phyloP scores from a whole-genome alignment of 345 rosid species.

The Geranium rotundifolium region DNA sequence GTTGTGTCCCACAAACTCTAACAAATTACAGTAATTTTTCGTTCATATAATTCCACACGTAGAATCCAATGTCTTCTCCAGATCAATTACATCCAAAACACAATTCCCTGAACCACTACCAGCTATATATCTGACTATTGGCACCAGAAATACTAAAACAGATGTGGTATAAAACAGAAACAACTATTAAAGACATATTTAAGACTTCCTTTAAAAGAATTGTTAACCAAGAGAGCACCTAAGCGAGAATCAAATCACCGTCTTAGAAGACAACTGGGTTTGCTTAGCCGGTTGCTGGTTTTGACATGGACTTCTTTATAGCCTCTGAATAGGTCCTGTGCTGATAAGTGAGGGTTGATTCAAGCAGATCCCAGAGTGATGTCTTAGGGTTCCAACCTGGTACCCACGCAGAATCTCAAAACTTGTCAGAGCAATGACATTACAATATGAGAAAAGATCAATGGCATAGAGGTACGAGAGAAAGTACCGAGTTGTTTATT shows the following conservation, averaged over 20 bases:
- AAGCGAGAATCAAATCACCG: not conserved
- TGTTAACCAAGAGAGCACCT: conserved; percentile 6
- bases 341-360: conserved; percentile 33
- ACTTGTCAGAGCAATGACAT: too few relatives aligned
- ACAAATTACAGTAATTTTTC: conserved; percentile 16
- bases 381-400: conserved; percentile 97
- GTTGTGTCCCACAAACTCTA: conserved; percentile 15
- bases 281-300: conserved; percentile 33
- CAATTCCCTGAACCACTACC: conserved; percentile 14
- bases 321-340: conserved; percentile 78
- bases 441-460: too few relatives aligned
- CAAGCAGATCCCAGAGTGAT: conserved; percentile 85
- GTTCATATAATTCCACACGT: conserved; percentile 6
- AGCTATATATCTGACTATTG: conserved; percentile 11
- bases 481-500: conserved; percentile 68
- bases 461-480: not conserved
- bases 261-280: not conserved
- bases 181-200: conserved; percentile 16
- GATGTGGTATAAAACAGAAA: conserved; percentile 9
- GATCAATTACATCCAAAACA: conserved; percentile 10
- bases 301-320: conserved; percentile 55
- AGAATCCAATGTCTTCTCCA: conserved; percentile 15
- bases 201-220: conserved; percentile 19
- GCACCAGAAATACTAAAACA: conserved; percentile 13
- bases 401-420: not conserved